Base-by-base conservation (phyloP, 768 basidiomycete species). In the Hypholoma sublateritium region DNA sequence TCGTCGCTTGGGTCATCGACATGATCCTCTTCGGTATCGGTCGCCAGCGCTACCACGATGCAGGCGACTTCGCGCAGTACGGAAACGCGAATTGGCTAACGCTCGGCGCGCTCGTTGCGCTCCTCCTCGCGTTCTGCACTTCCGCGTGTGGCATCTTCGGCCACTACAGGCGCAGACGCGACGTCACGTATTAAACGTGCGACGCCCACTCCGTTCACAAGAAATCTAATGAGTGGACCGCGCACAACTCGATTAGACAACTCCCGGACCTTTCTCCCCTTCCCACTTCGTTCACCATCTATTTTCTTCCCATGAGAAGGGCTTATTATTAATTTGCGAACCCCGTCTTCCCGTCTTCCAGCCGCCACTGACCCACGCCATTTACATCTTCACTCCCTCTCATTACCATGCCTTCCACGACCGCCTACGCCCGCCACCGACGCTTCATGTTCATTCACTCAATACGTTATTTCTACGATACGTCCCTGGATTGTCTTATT, bases 61-160 rank as follows among this genome's bases (percentile, higher is more conserved):
- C 72, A 17, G 81, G 79, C 17, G 67, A 74, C 25, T 50, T 63
- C 22, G 83, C 88, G 2, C 74, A 80, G 59, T 87, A 84, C 71
- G 92, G 91, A 14, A 92, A 91, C 69, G 91, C 89, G 43, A 86
- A 85, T 66, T 95, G 92, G 92, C 65, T 93, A 55, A 88, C 87
- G 3, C 79, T 94, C 43, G 91, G 83, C 55, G 90, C 91, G 1
- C 74, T 89, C 49, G 78, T 83, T 51, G 78, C 90, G 1, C 78
- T 94, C 47, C 59, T 86, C 42, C 57, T 92, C 14, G 86, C 80
- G 22, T 87, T 87, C 72, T 88, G 87, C 71, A 77, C 83, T 2
- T 80, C 83, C 13, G 75, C 80, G 3, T 85, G 84, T 61, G 88
- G 88, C 28, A 74, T 83, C 50, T 90, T 87, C 65, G 87, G 89